These are phyloP conservation scores for Xylaria hypoxylon DNA, from an alignment of 2,329 filamentous ascomycete genomes.

Conservation along the genomic window DNA sequence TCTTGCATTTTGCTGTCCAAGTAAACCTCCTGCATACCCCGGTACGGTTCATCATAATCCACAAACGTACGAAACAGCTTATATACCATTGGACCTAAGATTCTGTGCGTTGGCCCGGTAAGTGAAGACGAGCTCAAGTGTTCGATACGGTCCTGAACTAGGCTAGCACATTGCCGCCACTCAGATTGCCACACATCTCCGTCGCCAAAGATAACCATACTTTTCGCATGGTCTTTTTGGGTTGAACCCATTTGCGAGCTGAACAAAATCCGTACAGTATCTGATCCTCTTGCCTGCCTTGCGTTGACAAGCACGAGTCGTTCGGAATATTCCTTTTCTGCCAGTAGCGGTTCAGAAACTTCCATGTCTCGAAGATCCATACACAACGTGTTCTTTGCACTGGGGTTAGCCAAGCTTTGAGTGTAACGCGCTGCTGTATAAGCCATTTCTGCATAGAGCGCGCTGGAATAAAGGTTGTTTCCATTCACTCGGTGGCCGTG, in stretches of 20 bases:
- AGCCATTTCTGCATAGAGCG: conserved; percentile 52
- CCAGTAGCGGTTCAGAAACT: conserved; percentile 29
- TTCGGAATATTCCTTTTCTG: background rate
- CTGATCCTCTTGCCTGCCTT: conserved; percentile 6
- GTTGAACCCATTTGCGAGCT: background rate
- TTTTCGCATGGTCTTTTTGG: conserved; percentile 22
- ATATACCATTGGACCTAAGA: conserved; percentile 44
- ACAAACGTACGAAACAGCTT: conserved; percentile 47
- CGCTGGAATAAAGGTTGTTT: conserved; percentile 47
- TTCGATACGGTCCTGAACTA: conserved; percentile 48
- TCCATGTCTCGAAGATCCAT: conserved; percentile 48
- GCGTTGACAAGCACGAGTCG: conserved; percentile 11
- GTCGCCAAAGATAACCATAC: conserved; percentile 15
- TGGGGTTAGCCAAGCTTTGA: conserved; percentile 30
- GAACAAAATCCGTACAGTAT: conserved; percentile 8
- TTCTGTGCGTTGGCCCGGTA: conserved; percentile 43
- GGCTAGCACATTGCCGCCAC: conserved; percentile 22
- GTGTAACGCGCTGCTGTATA: conserved; percentile 49
- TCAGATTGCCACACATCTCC: conserved; percentile 9
- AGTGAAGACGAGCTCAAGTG: conserved; percentile 40
- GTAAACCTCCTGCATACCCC: conserved; percentile 46
- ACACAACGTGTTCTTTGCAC: background rate
- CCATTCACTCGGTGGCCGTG: conserved; percentile 51
- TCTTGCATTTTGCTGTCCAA: conserved; percentile 45
- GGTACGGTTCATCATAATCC: conserved; percentile 45